Evolutionary conservation across 2,329 filamentous ascomycete species (phyloP).

Genomic region (Cercospora brassicicola): DNA sequence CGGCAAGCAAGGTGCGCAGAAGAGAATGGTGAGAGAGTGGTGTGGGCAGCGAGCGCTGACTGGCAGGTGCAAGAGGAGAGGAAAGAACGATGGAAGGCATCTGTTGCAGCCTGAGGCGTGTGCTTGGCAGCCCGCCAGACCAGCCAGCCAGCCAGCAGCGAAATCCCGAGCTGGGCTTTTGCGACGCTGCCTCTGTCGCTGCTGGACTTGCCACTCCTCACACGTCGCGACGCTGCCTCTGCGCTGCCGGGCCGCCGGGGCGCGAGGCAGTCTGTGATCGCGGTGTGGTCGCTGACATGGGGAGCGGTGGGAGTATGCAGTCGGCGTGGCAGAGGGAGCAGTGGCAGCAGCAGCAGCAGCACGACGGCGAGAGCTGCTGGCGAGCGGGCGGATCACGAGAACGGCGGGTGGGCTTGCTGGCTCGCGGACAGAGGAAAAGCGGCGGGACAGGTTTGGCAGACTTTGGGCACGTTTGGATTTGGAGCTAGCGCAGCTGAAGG

Average conservation of each 20-base stretch:
- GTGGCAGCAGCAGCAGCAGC: neutral
- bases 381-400: neutral
- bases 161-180: neutral
- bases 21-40: conserved; percentile 5
- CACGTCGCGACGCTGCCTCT: neutral
- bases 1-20: neutral
- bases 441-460: neutral
- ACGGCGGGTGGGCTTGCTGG: neutral
- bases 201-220: neutral
- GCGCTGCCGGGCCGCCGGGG: neutral
- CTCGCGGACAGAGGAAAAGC: neutral
- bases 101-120: neutral
- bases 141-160: neutral
- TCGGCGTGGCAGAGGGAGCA: neutral
- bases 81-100: conserved; percentile 1
- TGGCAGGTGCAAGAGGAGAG: conserved; percentile 1
- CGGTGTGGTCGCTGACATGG: neutral
- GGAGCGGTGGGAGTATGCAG: neutral
- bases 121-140: neutral
- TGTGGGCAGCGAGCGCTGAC: conserved; percentile 2
- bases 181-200: neutral
- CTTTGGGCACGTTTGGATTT: neutral
- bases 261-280: neutral
- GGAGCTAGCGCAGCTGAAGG: neutral
- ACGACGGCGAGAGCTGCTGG: neutral